Evolutionary conservation across 2,329 filamentous ascomycete genomes (phyloP).

Genomic region (Arthrobotrys iridis): DNA sequence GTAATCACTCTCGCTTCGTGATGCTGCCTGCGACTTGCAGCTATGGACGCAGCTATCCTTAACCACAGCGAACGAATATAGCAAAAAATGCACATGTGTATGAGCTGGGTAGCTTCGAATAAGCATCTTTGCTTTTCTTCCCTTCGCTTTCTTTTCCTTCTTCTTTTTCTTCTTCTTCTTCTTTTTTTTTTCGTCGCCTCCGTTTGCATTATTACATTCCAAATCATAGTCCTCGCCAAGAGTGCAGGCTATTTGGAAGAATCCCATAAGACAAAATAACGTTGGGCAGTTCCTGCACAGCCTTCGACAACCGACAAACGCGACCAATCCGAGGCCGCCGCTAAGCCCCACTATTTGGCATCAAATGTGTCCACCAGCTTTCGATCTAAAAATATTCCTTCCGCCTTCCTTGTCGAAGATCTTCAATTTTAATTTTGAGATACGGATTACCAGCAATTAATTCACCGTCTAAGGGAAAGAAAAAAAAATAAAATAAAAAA

Average conservation of each 20-base stretch:
- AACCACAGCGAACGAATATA: too few species aligned
- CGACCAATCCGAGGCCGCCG: slow-evolving; percentile 29
- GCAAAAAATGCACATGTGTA: too few species aligned
- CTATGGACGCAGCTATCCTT: too few species aligned
- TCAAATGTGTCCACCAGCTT: slow-evolving; percentile 11
- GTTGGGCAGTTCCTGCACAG: slow-evolving; percentile 40
- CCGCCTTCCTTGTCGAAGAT: not conserved
- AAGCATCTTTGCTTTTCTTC: not conserved
- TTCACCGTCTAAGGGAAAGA: too few species aligned
- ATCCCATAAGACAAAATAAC: slow-evolving; percentile 33
- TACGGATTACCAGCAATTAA: too few species aligned
- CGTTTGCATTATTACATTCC: slow-evolving; percentile 21
- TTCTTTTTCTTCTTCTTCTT: not conserved
- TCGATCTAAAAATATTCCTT: slow-evolving; percentile 39
- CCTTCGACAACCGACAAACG: slow-evolving; percentile 47
- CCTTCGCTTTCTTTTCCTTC: not conserved
- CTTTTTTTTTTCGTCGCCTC: not conserved
- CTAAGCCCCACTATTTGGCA: slow-evolving; percentile 44
- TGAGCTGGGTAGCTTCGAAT: not conserved
- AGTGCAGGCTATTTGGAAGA: slow-evolving; percentile 46
- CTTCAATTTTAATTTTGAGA: not conserved
- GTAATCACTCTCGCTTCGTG: too few species aligned
- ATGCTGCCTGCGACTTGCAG: too few species aligned
- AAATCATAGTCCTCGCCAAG: slow-evolving; percentile 42
- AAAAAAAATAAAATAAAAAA: too few species aligned